Base-by-base conservation (phyloP, 23 red algal genomes). In the Gracilaria domingensis region DNA sequence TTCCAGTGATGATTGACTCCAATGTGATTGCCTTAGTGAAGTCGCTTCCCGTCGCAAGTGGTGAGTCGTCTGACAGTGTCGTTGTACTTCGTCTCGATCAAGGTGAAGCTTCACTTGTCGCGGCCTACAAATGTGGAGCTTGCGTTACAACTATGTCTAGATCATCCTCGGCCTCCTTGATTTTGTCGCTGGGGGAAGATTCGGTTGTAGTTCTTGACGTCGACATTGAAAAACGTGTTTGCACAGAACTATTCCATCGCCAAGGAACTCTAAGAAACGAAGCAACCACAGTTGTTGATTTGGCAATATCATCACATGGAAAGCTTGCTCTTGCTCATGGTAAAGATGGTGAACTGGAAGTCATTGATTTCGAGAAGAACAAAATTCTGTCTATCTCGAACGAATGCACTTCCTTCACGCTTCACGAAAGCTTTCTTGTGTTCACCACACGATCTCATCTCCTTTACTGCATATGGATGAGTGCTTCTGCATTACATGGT, bases 361-460 rank as follows among this genome's bases (percentile, higher is more conserved):
- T 73, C 12, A 66, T 86, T 36, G 81, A 87, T 69, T 53, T 86
- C 67, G 81, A 33, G 24, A 26, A 16, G 28, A 83, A 62, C 60
- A 81, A 39, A 29, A 28, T 53, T 36, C 30, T 85, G 20, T 85
- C 21, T 18, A 32, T 95, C 53, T 88, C 83, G 16, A 49, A 33
- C 14, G 93, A 95, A 81, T 95, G 93, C 75, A 95, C 93, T 2
- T 95, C 93, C 35, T 95, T 90, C 77, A 39, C 18, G 1, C 30
- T 91, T 33, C 80, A 86, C 26, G 30, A 30, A n/a, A 28, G 40
- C 18, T 95, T 88, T 78, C 62, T 95, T 28, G 33, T 77, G 30
- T 95, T 85, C 49, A 95, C 85, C 0, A 90, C 93, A 37, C 62
- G 81, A 3, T 95, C 93, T 90, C 85, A 95, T 85, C 32, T 88